Percentiles rank a stretch among this genome's conserved stretches.
Conservation (phyloP, 1,284 basidiomycete genomes). For the Anthracocystis walkeri region DNA sequence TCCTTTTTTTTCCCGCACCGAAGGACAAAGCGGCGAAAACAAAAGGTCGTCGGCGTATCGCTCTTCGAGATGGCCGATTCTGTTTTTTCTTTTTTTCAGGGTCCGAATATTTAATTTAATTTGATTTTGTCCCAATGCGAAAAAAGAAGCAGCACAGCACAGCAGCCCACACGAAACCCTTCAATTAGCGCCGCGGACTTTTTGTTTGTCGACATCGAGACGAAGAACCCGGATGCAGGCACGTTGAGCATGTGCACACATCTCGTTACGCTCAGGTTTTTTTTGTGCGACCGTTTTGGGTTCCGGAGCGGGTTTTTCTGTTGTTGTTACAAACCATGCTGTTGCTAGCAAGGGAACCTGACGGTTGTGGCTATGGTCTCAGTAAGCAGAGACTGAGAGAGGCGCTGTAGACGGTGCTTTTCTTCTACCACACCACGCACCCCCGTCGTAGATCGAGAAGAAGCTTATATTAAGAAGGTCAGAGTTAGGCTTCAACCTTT, state of each 20-base stretch:
- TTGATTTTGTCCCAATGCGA: slow-evolving; percentile 5
- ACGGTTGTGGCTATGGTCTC: too few relatives aligned
- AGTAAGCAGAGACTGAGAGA: too few relatives aligned
- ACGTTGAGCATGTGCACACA: not conserved
- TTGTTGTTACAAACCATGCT: too few relatives aligned
- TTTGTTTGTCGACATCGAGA: too few relatives aligned
- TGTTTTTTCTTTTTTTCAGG: not conserved
- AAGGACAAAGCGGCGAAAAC: not conserved
- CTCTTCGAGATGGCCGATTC: not conserved
- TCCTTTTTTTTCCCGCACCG: not conserved
- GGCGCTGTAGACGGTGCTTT: too few relatives aligned
- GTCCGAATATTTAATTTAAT: not conserved
- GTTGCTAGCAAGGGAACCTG: too few relatives aligned
- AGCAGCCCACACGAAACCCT: not conserved
- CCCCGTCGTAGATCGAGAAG: too few relatives aligned
- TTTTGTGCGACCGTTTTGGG: too few relatives aligned
- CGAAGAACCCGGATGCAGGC: not conserved
- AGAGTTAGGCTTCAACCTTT: not conserved
- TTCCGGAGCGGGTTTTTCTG: too few relatives aligned
- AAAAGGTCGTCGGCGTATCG: slow-evolving; percentile 3
- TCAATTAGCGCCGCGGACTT: slow-evolving; percentile 7
- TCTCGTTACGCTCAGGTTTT: too few relatives aligned
- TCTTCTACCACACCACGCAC: too few relatives aligned
- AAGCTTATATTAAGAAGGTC: not conserved
- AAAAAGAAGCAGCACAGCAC: not conserved